phyloP scores from a whole-genome alignment of 208 protist species.

The Trypanosoma theileri region DNA sequence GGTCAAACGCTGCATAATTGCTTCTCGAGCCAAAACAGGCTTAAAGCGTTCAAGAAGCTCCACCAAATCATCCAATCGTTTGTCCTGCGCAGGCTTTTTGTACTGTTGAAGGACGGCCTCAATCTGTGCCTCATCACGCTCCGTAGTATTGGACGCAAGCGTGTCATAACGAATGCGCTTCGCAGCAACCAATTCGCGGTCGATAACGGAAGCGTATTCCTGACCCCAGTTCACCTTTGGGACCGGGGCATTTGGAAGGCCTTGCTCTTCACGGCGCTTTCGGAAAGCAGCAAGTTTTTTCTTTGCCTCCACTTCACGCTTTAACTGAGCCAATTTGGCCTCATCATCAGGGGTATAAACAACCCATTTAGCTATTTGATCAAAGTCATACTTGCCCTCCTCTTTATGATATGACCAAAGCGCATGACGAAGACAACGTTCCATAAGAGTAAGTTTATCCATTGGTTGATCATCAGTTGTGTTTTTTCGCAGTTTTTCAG shows the following conservation, averaged over 20 bases:
- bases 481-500: slow-evolving; percentile 70
- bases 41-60: slow-evolving; percentile 92
- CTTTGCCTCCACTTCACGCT: slow-evolving; percentile 77
- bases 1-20: slow-evolving; percentile 91
- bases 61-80: slow-evolving; percentile 85
- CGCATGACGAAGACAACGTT: slow-evolving; percentile 90
- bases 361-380: slow-evolving; percentile 88
- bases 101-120: slow-evolving; percentile 87
- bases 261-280: slow-evolving; percentile 58
- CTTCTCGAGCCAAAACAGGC: slow-evolving; percentile 90
- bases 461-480: slow-evolving; percentile 85
- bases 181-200: slow-evolving; percentile 87
- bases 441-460: slow-evolving; percentile 90
- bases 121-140: slow-evolving; percentile 84
- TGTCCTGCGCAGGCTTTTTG: slow-evolving; percentile 79
- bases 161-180: slow-evolving; percentile 90
- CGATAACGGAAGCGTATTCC: slow-evolving; percentile 74
- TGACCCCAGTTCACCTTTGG: slow-evolving; percentile 77
- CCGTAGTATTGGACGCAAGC: slow-evolving; percentile 70
- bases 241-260: slow-evolving; percentile 53
- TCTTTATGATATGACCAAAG: slow-evolving; percentile 92
- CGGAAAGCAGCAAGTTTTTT: slow-evolving; percentile 75
- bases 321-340: slow-evolving; percentile 69
- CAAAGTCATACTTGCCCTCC: slow-evolving; percentile 84
- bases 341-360: slow-evolving; percentile 91